phyloP scores from a whole-genome alignment of 805 yeast genomes.

The Ogataea degrootiae region DNA sequence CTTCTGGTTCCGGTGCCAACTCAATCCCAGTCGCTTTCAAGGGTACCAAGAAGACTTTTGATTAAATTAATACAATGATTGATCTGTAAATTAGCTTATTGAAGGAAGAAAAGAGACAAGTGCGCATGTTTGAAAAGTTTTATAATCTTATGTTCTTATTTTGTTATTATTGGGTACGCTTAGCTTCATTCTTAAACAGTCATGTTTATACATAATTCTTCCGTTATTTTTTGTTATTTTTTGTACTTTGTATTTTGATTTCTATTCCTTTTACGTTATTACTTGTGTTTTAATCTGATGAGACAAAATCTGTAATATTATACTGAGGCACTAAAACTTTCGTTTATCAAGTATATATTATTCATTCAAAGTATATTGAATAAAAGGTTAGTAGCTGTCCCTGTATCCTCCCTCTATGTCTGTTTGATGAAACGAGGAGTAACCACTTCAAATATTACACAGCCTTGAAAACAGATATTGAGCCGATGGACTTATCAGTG shows the following conservation, averaged over 20 bases:
- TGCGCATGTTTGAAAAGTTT: neutral
- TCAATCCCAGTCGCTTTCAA: constrained; percentile 66
- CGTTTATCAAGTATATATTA: too few relatives aligned
- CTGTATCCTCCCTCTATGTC: too few relatives aligned
- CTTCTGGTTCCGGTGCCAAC: constrained; percentile 58
- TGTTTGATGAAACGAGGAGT: too few relatives aligned
- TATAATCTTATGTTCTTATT: neutral
- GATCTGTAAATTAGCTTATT: constrained; percentile 7
- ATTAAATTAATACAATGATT: constrained; percentile 35
- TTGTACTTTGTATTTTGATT: neutral
- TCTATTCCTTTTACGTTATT: neutral
- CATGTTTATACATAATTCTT: neutral
- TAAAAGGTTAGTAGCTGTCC: too few relatives aligned
- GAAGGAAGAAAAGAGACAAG: neutral
- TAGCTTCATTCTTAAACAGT: neutral
- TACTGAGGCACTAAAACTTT: too few relatives aligned
- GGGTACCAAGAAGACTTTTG: constrained; percentile 82
- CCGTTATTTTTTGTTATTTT: neutral
- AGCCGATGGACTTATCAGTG: too few relatives aligned
- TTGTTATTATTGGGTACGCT: constrained; percentile 1
- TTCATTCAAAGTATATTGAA: too few relatives aligned
- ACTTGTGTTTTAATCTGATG: too few relatives aligned
- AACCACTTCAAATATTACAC: too few relatives aligned
- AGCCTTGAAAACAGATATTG: too few relatives aligned
- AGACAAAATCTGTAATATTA: too few relatives aligned